These are phyloP conservation scores for Carex littledalei DNA, from an alignment of 176 grass and related monocot species.

Conservation along the genomic window DNA sequence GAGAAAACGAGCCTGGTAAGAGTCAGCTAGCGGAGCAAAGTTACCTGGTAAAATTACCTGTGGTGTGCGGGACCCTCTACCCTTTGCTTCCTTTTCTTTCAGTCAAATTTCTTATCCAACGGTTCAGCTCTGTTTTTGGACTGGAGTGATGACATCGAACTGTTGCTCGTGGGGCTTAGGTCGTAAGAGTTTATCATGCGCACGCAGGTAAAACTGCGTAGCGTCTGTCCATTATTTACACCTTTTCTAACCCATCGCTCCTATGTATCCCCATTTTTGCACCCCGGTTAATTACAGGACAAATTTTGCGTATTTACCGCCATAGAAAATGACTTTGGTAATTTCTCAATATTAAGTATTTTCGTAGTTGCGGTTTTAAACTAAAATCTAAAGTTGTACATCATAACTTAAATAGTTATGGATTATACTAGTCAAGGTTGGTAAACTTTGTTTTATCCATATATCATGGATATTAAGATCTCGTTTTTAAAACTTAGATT, in stretches of 20 bases:
- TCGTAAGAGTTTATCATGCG: not conserved
- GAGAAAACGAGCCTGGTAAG: conserved; percentile 36
- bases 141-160: not conserved
- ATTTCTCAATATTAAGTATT: not conserved
- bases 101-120: not conserved
- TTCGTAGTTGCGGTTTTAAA: not conserved
- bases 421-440: not conserved
- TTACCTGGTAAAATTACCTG: conserved; percentile 1
- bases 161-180: not conserved
- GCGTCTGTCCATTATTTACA: not conserved
- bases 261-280: not conserved
- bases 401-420: not conserved
- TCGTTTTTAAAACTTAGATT: not conserved
- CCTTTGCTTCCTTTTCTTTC: not conserved
- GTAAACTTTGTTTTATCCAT: not conserved
- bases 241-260: not conserved
- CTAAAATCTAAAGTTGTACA: not conserved
- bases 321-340: not conserved
- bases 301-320: not conserved
- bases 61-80: not conserved
- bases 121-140: not conserved
- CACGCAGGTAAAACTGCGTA: not conserved
- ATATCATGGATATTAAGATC: not conserved
- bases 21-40: conserved; percentile 11
- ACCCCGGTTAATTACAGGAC: not conserved